Base-by-base conservation (phyloP, 2,329 filamentous ascomycete species). In the Hypomyces rosellus region DNA sequence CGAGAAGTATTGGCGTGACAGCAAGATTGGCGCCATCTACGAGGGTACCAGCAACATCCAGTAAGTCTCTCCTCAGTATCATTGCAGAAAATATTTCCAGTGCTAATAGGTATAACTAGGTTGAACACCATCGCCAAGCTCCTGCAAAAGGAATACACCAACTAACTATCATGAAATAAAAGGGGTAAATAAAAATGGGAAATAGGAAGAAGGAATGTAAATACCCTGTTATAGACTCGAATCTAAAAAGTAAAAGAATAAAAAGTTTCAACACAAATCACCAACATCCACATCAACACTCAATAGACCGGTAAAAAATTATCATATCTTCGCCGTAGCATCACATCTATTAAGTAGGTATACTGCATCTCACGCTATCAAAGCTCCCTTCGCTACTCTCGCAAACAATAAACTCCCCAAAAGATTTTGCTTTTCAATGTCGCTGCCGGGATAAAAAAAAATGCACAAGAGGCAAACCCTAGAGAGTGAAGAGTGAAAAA, bases 21-120 rank as follows among this genome's bases (percentile, higher is more conserved):
- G 88, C 78, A 99, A 97, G 85, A 99, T 99, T 64, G 93, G 93
- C 9, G 90, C 90, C 57, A 97, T 96, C 60, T 96, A 96, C 67
- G 92, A 96, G 75, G 93, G 93, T 33, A 91, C 88, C 49, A 89
- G 85, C 71, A 86, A 86, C 65, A 86, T 86, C 51, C 82, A 86
- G 78, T 81, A 68, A 70, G 77, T 45, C 18, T 7, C 33, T 39
- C 33, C 15, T 13, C 9, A 5, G 13, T 22, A 12, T 43, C 3
- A 25, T 34, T 18, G 15, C 8, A 3, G 6, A 15, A 6, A 15
- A 30, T 40, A 3, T n/a, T 5, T 34, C 16, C 9, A 43, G 33
- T 2, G 2, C 25, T 45, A 48, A 45, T 44, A 4, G 4, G 16
- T 16, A 1, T 34, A 22, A 16, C 18, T 45, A 79, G 76, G 63